Base-by-base conservation (phyloP, 768 basidiomycete species). In the Naematelia encephala region DNA sequence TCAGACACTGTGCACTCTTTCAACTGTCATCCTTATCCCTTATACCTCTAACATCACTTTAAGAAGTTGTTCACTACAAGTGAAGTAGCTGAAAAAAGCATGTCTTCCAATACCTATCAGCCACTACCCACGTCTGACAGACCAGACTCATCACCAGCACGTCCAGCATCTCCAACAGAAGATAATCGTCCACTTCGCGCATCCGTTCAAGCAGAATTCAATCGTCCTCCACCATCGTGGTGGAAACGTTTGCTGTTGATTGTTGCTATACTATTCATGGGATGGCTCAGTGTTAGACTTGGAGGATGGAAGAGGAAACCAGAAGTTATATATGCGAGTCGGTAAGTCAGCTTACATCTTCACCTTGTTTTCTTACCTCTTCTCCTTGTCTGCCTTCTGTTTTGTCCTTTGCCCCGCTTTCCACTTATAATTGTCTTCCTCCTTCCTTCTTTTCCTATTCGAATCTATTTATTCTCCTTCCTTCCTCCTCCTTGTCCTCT, bases 291-390 rank as follows among this genome's bases (percentile, higher is more conserved):
- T 4, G 75, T 81, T 25, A 73, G 77, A 21, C 57, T 83, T 4
- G 70, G 68, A 14, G 55, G 54, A 72, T 2, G 49, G 50, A 30
- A 68, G 39, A 57, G 67, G 0, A 77, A 80, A 60, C 77, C 83
- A 8, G 77, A 84, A 46, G 69, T 87, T 39, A 74, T 88, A 10
- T 80, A 88, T 68, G 85, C 88, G 5, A 79, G 81, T 13, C 82
- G 88, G 88, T 88, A 58, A 57, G 82, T 78, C 43, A 1, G 13
- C 16, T 34, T 44, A 22, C 12, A 11, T 42, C 53, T 43, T 23
- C 53, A n/a, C 39, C 27, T 21, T 47, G 12, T 23, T n/a, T 23
- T 30, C 34, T 13, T 43, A 1, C 42, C 34, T 26, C 28, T 19
- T 51, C 27, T 28, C 27, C n/a, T 29, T 51, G 2, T 26, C 1